Evolutionary conservation across 345 rosid species (phyloP).

Genomic region (Linum usitatissimum): DNA sequence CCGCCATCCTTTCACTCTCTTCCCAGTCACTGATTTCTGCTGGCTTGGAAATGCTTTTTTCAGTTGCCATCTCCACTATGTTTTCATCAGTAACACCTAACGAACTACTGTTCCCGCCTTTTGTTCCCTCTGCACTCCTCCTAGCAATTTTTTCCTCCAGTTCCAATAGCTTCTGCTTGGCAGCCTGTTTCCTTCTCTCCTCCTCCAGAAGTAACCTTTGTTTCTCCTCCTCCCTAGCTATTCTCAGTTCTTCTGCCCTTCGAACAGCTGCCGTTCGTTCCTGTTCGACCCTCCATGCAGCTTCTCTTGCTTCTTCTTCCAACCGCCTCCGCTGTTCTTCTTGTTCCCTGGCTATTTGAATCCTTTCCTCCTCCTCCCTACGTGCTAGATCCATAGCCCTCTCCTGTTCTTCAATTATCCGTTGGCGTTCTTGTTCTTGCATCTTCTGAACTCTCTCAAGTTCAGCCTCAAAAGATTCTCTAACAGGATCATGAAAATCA

Average conservation of each 20-base stretch:
- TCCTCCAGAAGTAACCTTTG: slow-evolving; percentile 67
- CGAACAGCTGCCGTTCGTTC: slow-evolving; percentile 59
- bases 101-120: slow-evolving; percentile 29
- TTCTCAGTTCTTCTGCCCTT: slow-evolving; percentile 73
- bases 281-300: slow-evolving; percentile 85
- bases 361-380: slow-evolving; percentile 83
- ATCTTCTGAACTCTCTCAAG: slow-evolving; percentile 92
- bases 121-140: slow-evolving; percentile 56
- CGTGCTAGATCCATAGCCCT: slow-evolving; percentile 71
- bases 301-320: slow-evolving; percentile 85
- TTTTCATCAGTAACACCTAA: slow-evolving; percentile 44
- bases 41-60: slow-evolving; percentile 32
- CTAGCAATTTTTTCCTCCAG: slow-evolving; percentile 87
- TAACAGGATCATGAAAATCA: slow-evolving; percentile 83
- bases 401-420: slow-evolving; percentile 70
- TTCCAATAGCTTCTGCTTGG: slow-evolving; percentile 88
- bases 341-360: slow-evolving; percentile 64
- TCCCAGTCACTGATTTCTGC: slow-evolving; percentile 72
- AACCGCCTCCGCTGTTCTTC: slow-evolving; percentile 61
- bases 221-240: slow-evolving; percentile 90
- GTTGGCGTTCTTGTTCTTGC: slow-evolving; percentile 85
- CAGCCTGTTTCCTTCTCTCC: slow-evolving; percentile 94
- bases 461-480: slow-evolving; percentile 99
- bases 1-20: slow-evolving; percentile 81
- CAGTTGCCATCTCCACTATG: slow-evolving; percentile 29